Percentiles rank a stretch among this genome's conserved stretches.
These are phyloP conservation scores for Lepidium didymum DNA, from an alignment of 345 rosid genomes.

Conservation along the genomic window DNA sequence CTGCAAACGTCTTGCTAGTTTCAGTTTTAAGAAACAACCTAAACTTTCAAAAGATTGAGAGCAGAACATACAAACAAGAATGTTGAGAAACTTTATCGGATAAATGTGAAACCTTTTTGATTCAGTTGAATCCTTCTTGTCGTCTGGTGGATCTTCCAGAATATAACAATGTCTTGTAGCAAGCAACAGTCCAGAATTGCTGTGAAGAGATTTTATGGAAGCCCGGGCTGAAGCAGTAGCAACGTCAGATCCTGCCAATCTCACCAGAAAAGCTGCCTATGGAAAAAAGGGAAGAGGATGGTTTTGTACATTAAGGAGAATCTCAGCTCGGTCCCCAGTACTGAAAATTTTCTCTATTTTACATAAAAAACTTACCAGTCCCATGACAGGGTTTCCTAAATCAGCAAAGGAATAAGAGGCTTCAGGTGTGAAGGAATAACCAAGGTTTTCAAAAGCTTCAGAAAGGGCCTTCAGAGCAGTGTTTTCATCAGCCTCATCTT, in stretches of 20 bases:
- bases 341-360: background rate
- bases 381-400: conserved; percentile 96
- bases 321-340: background rate
- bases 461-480: conserved; percentile 63
- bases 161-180: conserved; percentile 82
- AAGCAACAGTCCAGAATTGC: conserved; percentile 57
- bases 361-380: conserved; percentile 61
- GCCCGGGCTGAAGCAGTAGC: conserved; percentile 66
- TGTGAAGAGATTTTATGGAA: conserved; percentile 56
- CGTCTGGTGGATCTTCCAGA: conserved; percentile 85
- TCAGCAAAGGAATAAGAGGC: conserved; percentile 71
- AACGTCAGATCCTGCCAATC: conserved; percentile 55
- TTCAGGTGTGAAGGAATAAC: conserved; percentile 58
- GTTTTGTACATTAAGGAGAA: background rate
- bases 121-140: conserved; percentile 39
- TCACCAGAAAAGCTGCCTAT: conserved; percentile 73
- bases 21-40: conserved; percentile 25
- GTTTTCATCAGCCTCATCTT: conserved; percentile 39
- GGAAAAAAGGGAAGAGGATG: conserved; percentile 8
- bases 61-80: background rate
- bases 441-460: conserved; percentile 88
- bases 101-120: conserved; percentile 43
- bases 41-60: conserved; percentile 14
- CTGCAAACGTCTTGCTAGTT: conserved; percentile 39
- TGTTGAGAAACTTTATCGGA: background rate